Base-by-base conservation (phyloP, 2,329 filamentous ascomycete species). In the Coniochaeta pulveracea region DNA sequence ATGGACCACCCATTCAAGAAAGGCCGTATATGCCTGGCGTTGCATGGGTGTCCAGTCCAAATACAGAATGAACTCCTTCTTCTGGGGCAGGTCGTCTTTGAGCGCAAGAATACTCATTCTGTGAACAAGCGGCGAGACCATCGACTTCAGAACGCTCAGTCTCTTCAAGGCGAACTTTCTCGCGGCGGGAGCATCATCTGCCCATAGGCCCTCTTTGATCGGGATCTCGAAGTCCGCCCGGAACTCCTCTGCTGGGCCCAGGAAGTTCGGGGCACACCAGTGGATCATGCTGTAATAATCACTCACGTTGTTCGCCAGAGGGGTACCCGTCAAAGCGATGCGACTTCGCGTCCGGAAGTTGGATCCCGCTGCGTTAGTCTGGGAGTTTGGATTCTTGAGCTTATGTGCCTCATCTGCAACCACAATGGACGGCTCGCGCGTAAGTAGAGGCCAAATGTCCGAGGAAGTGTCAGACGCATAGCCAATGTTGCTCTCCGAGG, bases 251-350 rank as follows among this genome's bases (percentile, higher is more conserved):
- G 66, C 55, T 4, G 71, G 65, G 1, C 85, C 85, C 3, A 94
- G 64, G 49, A 84, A 94, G 16, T 73, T 74, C 0, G 83, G 82
- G 2, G 84, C 78, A 33, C 91, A 76, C 85, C 85, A 94, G 41
- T 88, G 72, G 37, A 94, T 80, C 73, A 93, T 84, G n/a, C 76
- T 61, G 48, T 79, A 85, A 48, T 93, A 93, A 46, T 95, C 88
- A 18, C 70, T 61, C 1, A 94, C 74, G 33, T 85, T 82, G 48
- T 94, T 95, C 4, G 83, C 77, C 33, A 95, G 61, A 1, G 88
- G 88, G 0, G 86, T 89, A 1, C 86, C 88, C 1, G 86, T 93
- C 40, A 95, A 63, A 5, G 85, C 88, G 42, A 95, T 82, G 9
- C 86, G 76, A 38, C 69, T 78, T 34, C 61, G 71, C 0, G 85